Conservation (phyloP, 2,329 filamentous ascomycete species). For the Hymenoscyphus occultus region DNA sequence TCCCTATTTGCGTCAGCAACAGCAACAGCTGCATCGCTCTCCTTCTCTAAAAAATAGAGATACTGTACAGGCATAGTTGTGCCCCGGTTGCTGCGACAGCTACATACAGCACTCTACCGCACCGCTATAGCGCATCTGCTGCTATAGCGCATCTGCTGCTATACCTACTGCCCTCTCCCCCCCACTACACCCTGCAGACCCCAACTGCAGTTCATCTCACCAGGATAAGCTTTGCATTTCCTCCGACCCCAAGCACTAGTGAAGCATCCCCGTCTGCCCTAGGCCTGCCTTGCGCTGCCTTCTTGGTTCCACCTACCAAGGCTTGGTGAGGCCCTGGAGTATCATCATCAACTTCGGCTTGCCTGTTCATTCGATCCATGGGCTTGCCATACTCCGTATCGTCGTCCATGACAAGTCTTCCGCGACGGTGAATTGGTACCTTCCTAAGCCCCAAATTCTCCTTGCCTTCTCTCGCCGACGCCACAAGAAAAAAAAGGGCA, state of each 20-base stretch:
- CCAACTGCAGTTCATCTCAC: background rate
- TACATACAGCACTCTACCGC: too few species aligned
- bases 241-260: background rate
- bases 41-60: too few species aligned
- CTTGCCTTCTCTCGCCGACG: constrained; percentile 3
- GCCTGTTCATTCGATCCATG: constrained; percentile 4
- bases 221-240: constrained; percentile 4
- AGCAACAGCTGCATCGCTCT: too few species aligned
- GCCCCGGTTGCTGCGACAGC: too few species aligned
- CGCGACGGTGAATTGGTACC: background rate
- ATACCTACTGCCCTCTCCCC: background rate
- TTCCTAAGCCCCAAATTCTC: background rate
- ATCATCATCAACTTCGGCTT: constrained; percentile 1
- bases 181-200: background rate
- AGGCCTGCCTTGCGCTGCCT: too few species aligned
- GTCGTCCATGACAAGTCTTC: background rate
- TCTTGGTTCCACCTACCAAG: background rate
- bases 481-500: background rate
- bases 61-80: too few species aligned
- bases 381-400: background rate
- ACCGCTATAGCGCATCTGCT: background rate
- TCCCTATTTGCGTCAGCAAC: too few species aligned
- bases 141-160: background rate
- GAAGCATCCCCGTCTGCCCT: background rate
- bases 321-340: background rate